phyloP scores from a whole-genome alignment of 2,329 filamentous ascomycete genomes.

The Neopestalotiopsis sp. region DNA sequence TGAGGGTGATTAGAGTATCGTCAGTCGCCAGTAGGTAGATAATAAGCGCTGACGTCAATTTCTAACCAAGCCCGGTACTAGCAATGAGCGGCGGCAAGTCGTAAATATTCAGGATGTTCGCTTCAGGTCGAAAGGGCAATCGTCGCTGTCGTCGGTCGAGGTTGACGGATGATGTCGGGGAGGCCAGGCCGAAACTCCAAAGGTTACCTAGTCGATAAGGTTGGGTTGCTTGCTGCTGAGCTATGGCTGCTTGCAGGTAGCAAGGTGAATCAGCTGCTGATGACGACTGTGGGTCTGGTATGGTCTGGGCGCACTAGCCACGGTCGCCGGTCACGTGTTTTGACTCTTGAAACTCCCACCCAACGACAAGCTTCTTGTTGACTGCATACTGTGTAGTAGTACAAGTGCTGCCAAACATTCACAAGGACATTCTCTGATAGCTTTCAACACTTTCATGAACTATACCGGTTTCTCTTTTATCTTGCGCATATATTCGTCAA shows the following conservation, averaged over 20 bases:
- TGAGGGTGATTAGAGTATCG: not conserved
- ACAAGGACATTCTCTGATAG: too few species aligned
- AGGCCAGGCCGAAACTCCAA: not conserved
- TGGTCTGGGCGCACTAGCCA: too few species aligned
- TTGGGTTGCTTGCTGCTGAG: not conserved
- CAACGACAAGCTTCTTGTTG: too few species aligned
- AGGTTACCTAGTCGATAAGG: not conserved
- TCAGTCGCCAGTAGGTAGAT: not conserved
- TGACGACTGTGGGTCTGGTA: not conserved
- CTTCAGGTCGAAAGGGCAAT: not conserved
- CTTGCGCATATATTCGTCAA: too few species aligned
- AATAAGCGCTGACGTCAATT: not conserved
- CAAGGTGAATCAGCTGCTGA: not conserved
- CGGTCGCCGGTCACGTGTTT: too few species aligned
- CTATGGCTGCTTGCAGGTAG: not conserved
- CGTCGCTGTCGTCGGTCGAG: not conserved
- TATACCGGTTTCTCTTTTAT: too few species aligned
- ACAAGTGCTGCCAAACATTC: too few species aligned
- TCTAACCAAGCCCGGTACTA: not conserved
- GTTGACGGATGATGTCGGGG: not conserved
- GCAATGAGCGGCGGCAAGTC: not conserved
- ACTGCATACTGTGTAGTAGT: too few species aligned
- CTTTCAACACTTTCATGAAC: too few species aligned
- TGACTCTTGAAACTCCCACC: too few species aligned
- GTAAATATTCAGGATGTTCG: not conserved